These are phyloP conservation scores for Gonapodya sp. DNA, from an alignment of 192 early-diverging fungal genomes.

Conservation along the genomic window DNA sequence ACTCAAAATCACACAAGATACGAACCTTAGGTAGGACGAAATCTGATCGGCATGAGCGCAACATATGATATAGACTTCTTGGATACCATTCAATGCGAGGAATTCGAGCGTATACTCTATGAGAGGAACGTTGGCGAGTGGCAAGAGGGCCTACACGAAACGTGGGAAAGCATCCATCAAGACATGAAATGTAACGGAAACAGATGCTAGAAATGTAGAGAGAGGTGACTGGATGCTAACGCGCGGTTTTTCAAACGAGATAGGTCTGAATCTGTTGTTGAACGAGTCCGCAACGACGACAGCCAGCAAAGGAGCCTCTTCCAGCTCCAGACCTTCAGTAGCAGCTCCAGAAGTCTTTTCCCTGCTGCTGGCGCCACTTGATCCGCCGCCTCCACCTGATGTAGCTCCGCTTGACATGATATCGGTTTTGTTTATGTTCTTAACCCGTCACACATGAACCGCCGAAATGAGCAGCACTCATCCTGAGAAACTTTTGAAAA, in stretches of 20 bases:
- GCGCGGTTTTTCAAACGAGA: slow-evolving; percentile 71
- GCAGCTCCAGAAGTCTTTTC: background rate
- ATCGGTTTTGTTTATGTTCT: too few relatives aligned
- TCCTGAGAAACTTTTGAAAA: too few relatives aligned
- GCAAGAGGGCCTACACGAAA: slow-evolving; percentile 65
- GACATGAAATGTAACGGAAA: background rate
- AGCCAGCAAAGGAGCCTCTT: slow-evolving; percentile 64
- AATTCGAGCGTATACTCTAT: slow-evolving; percentile 95
- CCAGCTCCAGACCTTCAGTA: slow-evolving; percentile 30
- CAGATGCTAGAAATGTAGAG: background rate
- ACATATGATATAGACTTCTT: slow-evolving; percentile 80
- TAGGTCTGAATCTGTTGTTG: slow-evolving; percentile 78
- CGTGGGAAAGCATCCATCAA: background rate
- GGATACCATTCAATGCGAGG: slow-evolving; percentile 73
- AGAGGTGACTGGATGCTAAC: slow-evolving; percentile 27
- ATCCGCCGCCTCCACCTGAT: background rate
- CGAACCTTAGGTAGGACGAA: slow-evolving; percentile 71
- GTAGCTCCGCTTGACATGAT: background rate
- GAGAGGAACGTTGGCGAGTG: slow-evolving; percentile 89
- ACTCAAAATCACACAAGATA: background rate
- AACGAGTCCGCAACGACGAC: slow-evolving; percentile 88
- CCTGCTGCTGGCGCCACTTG: background rate
- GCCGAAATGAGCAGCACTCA: too few relatives aligned
- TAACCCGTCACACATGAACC: too few relatives aligned
- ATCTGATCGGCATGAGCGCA: slow-evolving; percentile 74